phyloP scores from a whole-genome alignment of 371 early-diverging fungal genomes.

The Mortierella sp. region DNA sequence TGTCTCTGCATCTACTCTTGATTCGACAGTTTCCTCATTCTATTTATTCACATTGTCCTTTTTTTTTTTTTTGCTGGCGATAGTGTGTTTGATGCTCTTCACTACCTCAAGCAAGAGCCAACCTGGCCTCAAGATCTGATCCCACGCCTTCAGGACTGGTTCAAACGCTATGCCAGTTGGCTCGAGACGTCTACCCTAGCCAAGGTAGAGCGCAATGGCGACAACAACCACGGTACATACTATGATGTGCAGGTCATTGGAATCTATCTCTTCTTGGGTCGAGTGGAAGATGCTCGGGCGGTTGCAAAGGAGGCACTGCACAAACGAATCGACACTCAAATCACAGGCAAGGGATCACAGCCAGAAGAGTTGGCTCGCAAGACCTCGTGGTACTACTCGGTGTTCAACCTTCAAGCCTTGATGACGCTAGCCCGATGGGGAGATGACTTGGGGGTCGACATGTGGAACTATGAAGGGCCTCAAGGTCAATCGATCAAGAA shows the following conservation, averaged over 20 bases:
- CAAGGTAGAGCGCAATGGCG: conserved; percentile 32
- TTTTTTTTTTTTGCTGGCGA: neutral
- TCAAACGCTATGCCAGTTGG: conserved; percentile 46
- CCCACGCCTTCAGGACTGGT: conserved; percentile 43
- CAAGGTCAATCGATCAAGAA: conserved; percentile 55
- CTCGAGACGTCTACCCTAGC: conserved; percentile 39
- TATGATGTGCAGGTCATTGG: conserved; percentile 55
- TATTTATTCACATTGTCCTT: neutral
- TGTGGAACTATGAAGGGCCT: conserved; percentile 40
- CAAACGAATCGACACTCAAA: conserved; percentile 46
- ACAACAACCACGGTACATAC: conserved; percentile 57
- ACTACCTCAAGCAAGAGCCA: conserved; percentile 40
- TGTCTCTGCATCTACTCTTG: too few species aligned
- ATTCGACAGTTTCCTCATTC: too few species aligned
- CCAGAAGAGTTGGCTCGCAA: conserved; percentile 54
- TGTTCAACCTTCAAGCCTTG: conserved; percentile 55
- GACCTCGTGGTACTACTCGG: conserved; percentile 56
- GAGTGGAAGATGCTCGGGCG: conserved; percentile 35
- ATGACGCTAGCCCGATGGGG: conserved; percentile 51
- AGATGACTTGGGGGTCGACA: conserved; percentile 29
- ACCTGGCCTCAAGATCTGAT: too few species aligned
- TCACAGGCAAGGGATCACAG: conserved; percentile 55
- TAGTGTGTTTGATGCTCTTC: conserved; percentile 35
- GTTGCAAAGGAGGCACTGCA: conserved; percentile 24
- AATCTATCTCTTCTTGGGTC: conserved; percentile 56